Conservation (phyloP, 129 eudicot species). For the Pseudognaphalium luteoalbum region DNA sequence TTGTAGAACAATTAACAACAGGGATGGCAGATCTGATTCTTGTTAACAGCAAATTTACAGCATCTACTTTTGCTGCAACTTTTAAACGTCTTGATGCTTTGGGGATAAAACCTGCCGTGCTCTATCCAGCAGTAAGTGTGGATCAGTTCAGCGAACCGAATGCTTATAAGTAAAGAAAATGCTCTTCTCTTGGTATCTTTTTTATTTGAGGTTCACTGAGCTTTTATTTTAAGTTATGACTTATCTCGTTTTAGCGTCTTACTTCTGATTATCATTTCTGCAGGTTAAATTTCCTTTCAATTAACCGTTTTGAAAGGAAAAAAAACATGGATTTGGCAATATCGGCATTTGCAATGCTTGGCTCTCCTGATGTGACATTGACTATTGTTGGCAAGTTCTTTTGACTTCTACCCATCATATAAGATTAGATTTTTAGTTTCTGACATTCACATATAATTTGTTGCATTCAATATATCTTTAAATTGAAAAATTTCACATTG, state of each 20-base stretch:
- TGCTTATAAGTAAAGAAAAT: slow-evolving; percentile 63
- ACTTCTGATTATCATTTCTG: neutral
- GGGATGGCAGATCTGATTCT: slow-evolving; percentile 93
- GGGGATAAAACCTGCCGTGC: slow-evolving; percentile 85
- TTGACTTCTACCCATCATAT: slow-evolving; percentile 7
- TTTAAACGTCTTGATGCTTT: slow-evolving; percentile 69
- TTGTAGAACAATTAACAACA: slow-evolving; percentile 84
- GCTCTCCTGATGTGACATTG: slow-evolving; percentile 54
- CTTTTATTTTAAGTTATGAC: slow-evolving; percentile 2
- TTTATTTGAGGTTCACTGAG: slow-evolving; percentile 30
- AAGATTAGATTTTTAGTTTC: neutral
- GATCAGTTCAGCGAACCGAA: slow-evolving; percentile 72
- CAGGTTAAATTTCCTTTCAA: slow-evolving; percentile 85
- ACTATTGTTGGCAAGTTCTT: slow-evolving; percentile 74
- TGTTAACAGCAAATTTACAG: slow-evolving; percentile 93
- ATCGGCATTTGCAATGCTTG: slow-evolving; percentile 80
- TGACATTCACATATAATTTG: neutral
- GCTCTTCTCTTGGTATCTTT: slow-evolving; percentile 44
- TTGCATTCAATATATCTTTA: neutral
- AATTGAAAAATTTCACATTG: neutral
- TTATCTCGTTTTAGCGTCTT: neutral
- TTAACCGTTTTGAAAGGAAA: slow-evolving; percentile 92
- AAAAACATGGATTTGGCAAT: slow-evolving; percentile 85
- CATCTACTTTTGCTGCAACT: slow-evolving; percentile 83
- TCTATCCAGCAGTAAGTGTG: slow-evolving; percentile 93